Evolutionary conservation across 306 rosid species (phyloP).

Genomic region (Begonia fuchsioides): DNA sequence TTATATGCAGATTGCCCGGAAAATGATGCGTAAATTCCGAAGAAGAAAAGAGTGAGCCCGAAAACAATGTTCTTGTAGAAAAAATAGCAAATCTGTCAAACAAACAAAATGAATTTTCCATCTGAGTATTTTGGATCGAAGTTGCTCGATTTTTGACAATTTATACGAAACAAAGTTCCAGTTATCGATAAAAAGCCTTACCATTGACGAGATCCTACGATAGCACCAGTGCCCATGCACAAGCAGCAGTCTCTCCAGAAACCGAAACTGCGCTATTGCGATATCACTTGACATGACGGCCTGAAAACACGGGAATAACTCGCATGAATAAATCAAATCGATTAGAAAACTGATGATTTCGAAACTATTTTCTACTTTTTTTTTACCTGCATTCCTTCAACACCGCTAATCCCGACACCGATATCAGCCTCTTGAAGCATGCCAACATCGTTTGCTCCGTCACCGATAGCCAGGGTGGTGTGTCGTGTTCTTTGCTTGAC

Average conservation of each 20-base stretch:
- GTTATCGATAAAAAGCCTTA: slow-evolving; percentile 10
- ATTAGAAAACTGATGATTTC: no score
- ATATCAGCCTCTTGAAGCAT: slow-evolving; percentile 99
- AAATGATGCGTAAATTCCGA: slow-evolving; percentile 55
- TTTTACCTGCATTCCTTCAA: slow-evolving; percentile 98
- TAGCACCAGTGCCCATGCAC: slow-evolving; percentile 99
- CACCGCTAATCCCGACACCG: slow-evolving; percentile 93
- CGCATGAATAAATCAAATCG: no score
- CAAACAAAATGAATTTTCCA: slow-evolving; percentile 5
- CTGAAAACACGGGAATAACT: slow-evolving; percentile 9
- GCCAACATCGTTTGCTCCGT: slow-evolving; percentile 98
- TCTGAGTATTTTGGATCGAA: neutral
- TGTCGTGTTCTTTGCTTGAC: slow-evolving; percentile 59
- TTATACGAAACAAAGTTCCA: no score
- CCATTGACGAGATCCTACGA: slow-evolving; percentile 97
- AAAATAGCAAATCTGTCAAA: slow-evolving; percentile 86
- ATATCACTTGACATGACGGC: slow-evolving; percentile 99
- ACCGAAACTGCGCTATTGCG: slow-evolving; percentile 89
- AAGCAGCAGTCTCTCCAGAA: slow-evolving; percentile 81
- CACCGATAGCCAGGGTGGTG: slow-evolving; percentile 93
- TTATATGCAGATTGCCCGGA: slow-evolving; percentile 72
- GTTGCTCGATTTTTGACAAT: slow-evolving; percentile 7
- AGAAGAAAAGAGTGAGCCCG: slow-evolving; percentile 85
- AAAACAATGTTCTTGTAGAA: slow-evolving; percentile 90
- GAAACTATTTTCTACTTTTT: neutral